phyloP scores from a whole-genome alignment of 257 asterid species.

The Solanum sejunctum region DNA sequence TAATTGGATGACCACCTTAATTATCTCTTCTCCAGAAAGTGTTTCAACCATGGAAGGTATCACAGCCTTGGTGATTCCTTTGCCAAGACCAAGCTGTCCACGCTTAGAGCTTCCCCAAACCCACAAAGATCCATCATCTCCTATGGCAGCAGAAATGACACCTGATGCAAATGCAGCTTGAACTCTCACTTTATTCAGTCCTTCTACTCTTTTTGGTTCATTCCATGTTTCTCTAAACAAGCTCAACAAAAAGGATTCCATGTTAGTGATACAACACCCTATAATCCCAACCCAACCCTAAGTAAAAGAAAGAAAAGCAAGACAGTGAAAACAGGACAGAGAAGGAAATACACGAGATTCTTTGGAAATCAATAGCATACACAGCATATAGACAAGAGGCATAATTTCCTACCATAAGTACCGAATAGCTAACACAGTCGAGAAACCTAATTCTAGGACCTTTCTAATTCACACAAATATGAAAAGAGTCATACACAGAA shows the following conservation, averaged over 20 bases:
- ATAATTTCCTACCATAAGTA: not conserved
- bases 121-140: slow-evolving; percentile 86
- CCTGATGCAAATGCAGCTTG: slow-evolving; percentile 73
- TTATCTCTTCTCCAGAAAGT: slow-evolving; percentile 56
- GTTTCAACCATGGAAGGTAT: slow-evolving; percentile 59
- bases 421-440: not conserved
- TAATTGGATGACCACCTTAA: slow-evolving; percentile 62
- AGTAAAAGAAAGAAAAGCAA: not conserved
- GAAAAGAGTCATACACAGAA: not conserved
- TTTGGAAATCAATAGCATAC: not conserved
- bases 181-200: slow-evolving; percentile 47
- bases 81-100: slow-evolving; percentile 83
- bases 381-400: not conserved
- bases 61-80: slow-evolving; percentile 41
- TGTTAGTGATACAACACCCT: not conserved
- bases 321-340: not conserved
- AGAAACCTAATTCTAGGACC: not conserved
- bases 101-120: slow-evolving; percentile 97
- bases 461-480: not conserved
- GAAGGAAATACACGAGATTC: not conserved
- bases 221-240: slow-evolving; percentile 59
- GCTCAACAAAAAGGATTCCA: not conserved
- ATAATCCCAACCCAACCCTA: not conserved
- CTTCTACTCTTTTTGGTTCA: slow-evolving; percentile 62
- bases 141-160: slow-evolving; percentile 64